A percentile compares a stretch with the other conserved stretches of the same genome.
These are phyloP conservation scores for Amanita pseudoporphyria DNA, from an alignment of 768 basidiomycete species.

Conservation along the genomic window DNA sequence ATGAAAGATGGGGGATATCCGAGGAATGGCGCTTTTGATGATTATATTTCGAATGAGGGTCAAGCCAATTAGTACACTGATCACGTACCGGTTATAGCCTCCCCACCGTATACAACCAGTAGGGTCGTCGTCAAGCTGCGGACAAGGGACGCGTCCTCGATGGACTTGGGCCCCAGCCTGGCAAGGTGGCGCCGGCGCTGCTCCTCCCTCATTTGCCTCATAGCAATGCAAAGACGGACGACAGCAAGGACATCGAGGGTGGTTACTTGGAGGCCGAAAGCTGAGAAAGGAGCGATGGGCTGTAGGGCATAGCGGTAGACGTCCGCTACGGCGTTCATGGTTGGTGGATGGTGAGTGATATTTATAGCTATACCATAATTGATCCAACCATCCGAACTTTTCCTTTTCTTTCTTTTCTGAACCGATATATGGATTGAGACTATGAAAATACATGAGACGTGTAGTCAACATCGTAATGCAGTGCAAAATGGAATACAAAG, in stretches of 20 bases:
- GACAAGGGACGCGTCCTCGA: slow-evolving; percentile 47
- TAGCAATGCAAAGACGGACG: slow-evolving; percentile 56
- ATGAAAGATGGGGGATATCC: slow-evolving; percentile 71
- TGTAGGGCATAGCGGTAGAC: slow-evolving; percentile 42
- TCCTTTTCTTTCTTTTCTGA: too few species aligned
- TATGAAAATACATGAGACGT: too few species aligned
- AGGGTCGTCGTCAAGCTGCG: slow-evolving; percentile 49
- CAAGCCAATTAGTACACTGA: slow-evolving; percentile 1
- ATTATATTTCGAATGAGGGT: not conserved
- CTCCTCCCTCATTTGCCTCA: slow-evolving; percentile 58
- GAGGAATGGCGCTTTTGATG: slow-evolving; percentile 47
- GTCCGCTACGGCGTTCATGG: slow-evolving; percentile 34
- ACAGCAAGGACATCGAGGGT: slow-evolving; percentile 62
- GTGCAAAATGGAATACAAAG: too few species aligned
- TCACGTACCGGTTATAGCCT: slow-evolving; percentile 47
- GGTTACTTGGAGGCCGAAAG: slow-evolving; percentile 50
- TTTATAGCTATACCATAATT: not conserved
- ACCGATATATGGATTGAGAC: too few species aligned
- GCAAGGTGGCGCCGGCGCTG: slow-evolving; percentile 33
- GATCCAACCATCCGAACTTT: too few species aligned
- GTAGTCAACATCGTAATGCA: too few species aligned
- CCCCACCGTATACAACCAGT: slow-evolving; percentile 72
- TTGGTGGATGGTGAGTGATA: not conserved
- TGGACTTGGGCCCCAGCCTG: slow-evolving; percentile 23
- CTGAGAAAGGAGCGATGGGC: slow-evolving; percentile 57